Evolutionary conservation across 2,329 filamentous ascomycete genomes (phyloP).

Genomic region (Chalaropsis thielavioides): DNA sequence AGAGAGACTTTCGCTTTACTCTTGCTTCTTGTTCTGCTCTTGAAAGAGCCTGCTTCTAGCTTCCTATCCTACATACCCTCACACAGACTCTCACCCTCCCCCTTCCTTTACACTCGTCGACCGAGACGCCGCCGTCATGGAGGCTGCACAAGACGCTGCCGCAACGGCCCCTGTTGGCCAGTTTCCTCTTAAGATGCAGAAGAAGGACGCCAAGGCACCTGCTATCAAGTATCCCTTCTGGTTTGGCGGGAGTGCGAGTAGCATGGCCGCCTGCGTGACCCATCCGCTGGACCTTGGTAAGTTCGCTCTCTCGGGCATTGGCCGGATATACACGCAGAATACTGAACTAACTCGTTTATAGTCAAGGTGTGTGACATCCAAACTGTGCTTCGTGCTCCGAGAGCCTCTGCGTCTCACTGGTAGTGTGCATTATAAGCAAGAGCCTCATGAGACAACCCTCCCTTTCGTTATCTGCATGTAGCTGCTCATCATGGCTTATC

Average conservation of each 20-base stretch:
- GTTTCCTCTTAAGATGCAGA: slow-evolving; percentile 8
- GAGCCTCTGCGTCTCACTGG: not conserved
- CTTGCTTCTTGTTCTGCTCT: not conserved
- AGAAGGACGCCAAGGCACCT: slow-evolving; percentile 22
- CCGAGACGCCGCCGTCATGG: not conserved
- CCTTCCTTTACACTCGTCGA: not conserved
- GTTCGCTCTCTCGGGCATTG: slow-evolving; percentile 24
- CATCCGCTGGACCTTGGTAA: slow-evolving; percentile 85
- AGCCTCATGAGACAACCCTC: slow-evolving; percentile 11
- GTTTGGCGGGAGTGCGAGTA: slow-evolving; percentile 93
- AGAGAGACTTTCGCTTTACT: not conserved
- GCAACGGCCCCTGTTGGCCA: not conserved
- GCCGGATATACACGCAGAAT: not conserved
- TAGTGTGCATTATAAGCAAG: not conserved
- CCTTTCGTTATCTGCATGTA: slow-evolving; percentile 9
- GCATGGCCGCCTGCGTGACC: slow-evolving; percentile 78
- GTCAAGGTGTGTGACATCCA: slow-evolving; percentile 34
- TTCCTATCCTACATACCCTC: no score
- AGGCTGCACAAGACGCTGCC: slow-evolving; percentile 7
- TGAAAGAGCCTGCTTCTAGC: no score
- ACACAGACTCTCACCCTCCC: not conserved
- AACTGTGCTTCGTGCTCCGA: not conserved
- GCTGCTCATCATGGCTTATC: not conserved
- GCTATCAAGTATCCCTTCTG: slow-evolving; percentile 62
- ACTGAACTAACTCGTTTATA: slow-evolving; percentile 22